Base-by-base conservation (phyloP, 306 rosid species). In the Rubus idaeus region DNA sequence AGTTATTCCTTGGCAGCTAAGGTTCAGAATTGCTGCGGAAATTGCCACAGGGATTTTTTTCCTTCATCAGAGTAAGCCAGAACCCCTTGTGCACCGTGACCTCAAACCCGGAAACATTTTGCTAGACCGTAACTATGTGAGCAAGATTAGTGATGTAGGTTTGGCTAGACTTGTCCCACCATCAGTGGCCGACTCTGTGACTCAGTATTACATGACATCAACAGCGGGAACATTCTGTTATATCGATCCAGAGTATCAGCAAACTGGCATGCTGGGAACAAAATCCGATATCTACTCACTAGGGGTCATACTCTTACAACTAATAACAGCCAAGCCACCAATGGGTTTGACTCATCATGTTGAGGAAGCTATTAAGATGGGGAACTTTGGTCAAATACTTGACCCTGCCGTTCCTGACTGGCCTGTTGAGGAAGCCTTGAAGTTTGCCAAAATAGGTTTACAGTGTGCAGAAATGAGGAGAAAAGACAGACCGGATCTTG, bases 161-260 rank as follows among this genome's bases (percentile, higher is more conserved):
- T 79, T 93, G 82, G 94, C 96, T 20, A 91, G 96, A 86, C 96
- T 91, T 50, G 92, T 91, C 70, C 98, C 97, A 68, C 86, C 92
- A 40, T 86, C 96, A 5, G 89, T 89, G 39, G 91, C 94, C 14
- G 77, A 93, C 73, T 41, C 77, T 0, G 89, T 87, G 5, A 88
- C 97, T 26, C 97, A 90, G 79, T 93, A 93, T 47, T 80, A 83
- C 45, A 85, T 88, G 94, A 91, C 98, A 23, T 76, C 98, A 74
- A 85, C 95, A 5, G 98, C 98, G 0, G 97, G 98, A 77, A 93
- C 98, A 3, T 91, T 93, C 83, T 93, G 96, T 68, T 93, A 93
- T 77, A 91, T 93, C n/a, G 96, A 93, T 53, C 98, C 98, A 0
- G 98, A 93, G 89, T 91, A 91, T 70, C 98, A 93, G 63, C 92